Base-by-base conservation (phyloP, 139 green algal genomes). In the Micractinium sp. region DNA sequence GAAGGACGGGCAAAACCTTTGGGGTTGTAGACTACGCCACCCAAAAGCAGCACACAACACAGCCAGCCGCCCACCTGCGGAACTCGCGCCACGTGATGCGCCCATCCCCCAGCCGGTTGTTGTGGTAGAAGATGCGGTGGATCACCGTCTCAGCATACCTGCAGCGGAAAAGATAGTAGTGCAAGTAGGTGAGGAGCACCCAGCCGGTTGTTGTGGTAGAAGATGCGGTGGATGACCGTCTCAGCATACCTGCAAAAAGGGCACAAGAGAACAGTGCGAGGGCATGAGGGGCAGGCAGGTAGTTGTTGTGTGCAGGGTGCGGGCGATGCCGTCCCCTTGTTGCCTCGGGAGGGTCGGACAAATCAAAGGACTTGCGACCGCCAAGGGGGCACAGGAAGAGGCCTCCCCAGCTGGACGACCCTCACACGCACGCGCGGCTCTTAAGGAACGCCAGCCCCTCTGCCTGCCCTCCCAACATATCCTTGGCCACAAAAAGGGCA, bases 151-250 rank as follows among this genome's bases (percentile, higher is more conserved):
- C 98, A 9, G 96, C 95, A 89, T 99, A 99, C 39, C 95, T 93
- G 91, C 77, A 81, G 0, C 23, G 36, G 20, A 73, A 73, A 31
- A 23, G 61, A 33, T 9, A 60, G 60, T 22, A 60, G n/a, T 15
- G 61, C 15, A 3, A 12, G 33, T 60, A n/a, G n/a, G n/a, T n/a
- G n/a, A n/a, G n/a, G n/a, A n/a, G 20, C 7, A 41, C 96, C 94
- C 13, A 87, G 94, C 56, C 93, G 93, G 92, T 99, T 98, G 61
- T 98, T 90, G 74, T 89, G 86, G 93, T 99, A 99, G 90, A 99
- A 99, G 66, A 99, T 99, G 67, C 98, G 93, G 92, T 99, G 96
- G 77, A 99, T 97, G 31, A 99, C 97, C 22, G 98, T 99, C 93
- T 99, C 98, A 9, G 96, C 95, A 89, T 99, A 99, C 39, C 95